Evolutionary conservation across 768 basidiomycete species (phyloP).

Genomic region (Exidia glandulosa): DNA sequence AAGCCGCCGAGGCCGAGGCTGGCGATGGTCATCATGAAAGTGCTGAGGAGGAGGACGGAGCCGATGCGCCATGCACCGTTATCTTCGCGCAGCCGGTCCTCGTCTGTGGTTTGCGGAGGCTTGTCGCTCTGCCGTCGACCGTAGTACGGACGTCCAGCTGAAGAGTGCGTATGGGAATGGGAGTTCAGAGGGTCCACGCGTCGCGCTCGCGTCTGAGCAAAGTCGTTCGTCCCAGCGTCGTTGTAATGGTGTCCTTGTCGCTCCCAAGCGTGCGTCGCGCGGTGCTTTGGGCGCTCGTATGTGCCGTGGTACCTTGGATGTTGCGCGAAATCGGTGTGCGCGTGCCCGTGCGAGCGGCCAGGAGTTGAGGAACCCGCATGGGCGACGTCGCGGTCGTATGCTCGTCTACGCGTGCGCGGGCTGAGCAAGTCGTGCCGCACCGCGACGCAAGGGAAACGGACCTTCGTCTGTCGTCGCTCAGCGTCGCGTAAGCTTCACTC

Average conservation of each 20-base stretch:
- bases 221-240: neutral
- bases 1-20: neutral
- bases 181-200: too few species aligned
- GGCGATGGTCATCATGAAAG: neutral
- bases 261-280: neutral
- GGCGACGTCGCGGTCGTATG: neutral
- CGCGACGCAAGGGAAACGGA: slow-evolving; percentile 9
- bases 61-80: neutral
- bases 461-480: slow-evolving; percentile 37
- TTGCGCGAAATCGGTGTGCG: neutral
- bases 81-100: neutral
- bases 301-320: neutral
- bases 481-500: slow-evolving; percentile 36
- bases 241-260: neutral
- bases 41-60: neutral
- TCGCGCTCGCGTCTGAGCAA: neutral
- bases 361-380: too few species aligned
- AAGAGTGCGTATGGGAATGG: neutral
- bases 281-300: neutral
- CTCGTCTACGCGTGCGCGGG: neutral
- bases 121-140: neutral
- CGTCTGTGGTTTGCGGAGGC: neutral
- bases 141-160: neutral
- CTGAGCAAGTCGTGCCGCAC: neutral
- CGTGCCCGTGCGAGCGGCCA: too few species aligned